Conservation (phyloP, 371 early-diverging fungal species). For the Zancudomyces culisetae region DNA sequence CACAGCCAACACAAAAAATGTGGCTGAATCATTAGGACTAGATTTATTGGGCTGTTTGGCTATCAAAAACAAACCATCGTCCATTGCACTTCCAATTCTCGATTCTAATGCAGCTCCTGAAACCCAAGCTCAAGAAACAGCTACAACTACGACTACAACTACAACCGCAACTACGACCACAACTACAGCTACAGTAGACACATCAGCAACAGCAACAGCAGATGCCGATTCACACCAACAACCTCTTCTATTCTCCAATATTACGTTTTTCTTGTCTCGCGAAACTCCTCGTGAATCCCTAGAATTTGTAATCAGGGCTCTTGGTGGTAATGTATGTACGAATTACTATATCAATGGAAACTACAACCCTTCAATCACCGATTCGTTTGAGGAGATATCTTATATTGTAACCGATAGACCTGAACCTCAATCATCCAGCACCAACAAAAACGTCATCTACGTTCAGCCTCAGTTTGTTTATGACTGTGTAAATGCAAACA, state of each 20-base stretch:
- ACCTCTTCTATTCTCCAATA: constrained; percentile 52
- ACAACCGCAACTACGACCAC: background rate
- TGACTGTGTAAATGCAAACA: constrained; percentile 75
- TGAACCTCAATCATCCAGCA: constrained; percentile 32
- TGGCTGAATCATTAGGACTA: constrained; percentile 44
- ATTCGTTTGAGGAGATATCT: constrained; percentile 61
- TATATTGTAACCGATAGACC: constrained; percentile 84
- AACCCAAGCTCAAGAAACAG: constrained; percentile 1
- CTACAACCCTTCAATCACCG: constrained; percentile 38
- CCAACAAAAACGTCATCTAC: constrained; percentile 46
- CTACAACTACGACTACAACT: background rate
- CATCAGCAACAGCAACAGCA: background rate
- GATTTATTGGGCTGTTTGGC: constrained; percentile 26
- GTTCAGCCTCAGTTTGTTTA: constrained; percentile 97
- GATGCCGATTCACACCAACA: background rate
- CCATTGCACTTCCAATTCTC: constrained; percentile 46
- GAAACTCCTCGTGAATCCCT: constrained; percentile 86
- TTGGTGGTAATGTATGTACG: constrained; percentile 87
- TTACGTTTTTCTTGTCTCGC: constrained; percentile 73
- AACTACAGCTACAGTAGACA: constrained; percentile 5
- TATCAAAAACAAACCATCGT: no score
- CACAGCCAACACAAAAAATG: constrained; percentile 37
- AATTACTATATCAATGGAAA: constrained; percentile 24
- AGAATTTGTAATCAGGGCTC: constrained; percentile 72
- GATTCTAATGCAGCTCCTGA: constrained; percentile 24